phyloP scores from a whole-genome alignment of 164 flowering plant genomes.

The Aristolochia californica region DNA sequence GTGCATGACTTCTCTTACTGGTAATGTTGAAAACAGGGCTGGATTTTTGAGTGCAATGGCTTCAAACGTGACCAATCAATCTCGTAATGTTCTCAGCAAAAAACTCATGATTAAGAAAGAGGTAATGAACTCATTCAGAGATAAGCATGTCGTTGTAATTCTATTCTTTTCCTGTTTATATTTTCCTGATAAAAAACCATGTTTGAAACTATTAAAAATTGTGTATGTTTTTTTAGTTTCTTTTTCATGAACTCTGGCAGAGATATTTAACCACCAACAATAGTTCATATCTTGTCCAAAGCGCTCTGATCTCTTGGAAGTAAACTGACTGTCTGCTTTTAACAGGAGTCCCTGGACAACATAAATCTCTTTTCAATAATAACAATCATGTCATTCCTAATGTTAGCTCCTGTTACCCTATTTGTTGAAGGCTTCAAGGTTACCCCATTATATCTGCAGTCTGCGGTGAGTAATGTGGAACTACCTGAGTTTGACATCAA shows the following conservation, averaged over 20 bases:
- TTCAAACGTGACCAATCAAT: conserved; percentile 80
- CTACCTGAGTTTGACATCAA: not conserved
- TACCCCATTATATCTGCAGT: conserved; percentile 52
- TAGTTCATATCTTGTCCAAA: not conserved
- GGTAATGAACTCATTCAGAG: conserved; percentile 26
- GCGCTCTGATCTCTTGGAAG: too few species aligned
- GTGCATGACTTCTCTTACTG: not conserved
- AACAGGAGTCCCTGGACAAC: conserved; percentile 82
- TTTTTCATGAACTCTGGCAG: not conserved
- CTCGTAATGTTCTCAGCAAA: conserved; percentile 94
- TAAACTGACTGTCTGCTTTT: conserved; percentile 10
- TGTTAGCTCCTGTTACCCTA: conserved; percentile 46
- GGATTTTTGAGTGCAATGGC: conserved; percentile 97
- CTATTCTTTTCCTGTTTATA: not conserved
- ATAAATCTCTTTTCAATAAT: conserved; percentile 66
- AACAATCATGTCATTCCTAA: conserved; percentile 54
- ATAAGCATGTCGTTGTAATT: not conserved
- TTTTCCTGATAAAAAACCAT: not conserved
- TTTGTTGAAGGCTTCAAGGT: conserved; percentile 62
- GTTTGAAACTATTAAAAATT: not conserved
- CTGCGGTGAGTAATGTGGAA: conserved; percentile 36
- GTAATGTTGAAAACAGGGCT: not conserved
- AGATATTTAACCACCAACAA: too few species aligned
- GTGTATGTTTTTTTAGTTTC: not conserved
- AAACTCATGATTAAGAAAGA: conserved; percentile 85